A percentile compares a stretch with the other conserved stretches of the same genome.
phyloP scores from a whole-genome alignment of 257 asterid species.

The Eustoma russellianum region DNA sequence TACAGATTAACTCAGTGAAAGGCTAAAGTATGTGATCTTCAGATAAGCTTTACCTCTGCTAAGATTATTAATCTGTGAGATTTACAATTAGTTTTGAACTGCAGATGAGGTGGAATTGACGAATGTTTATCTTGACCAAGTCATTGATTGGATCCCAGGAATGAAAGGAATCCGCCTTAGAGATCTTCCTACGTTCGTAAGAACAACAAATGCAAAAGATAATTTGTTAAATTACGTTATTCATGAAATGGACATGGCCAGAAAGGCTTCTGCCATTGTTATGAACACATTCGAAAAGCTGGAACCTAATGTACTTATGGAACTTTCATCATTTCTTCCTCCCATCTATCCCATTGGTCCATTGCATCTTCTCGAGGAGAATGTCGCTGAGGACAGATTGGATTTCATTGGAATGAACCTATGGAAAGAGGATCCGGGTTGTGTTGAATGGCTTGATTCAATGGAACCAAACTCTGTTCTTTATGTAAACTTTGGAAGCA shows the following conservation, averaged over 20 bases:
- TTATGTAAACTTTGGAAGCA: conserved; percentile 39
- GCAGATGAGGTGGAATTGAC: background rate
- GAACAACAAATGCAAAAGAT: conserved; percentile 47
- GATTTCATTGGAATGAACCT: conserved; percentile 16
- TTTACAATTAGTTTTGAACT: no score
- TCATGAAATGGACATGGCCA: conserved; percentile 36
- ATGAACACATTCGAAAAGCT: conserved; percentile 45
- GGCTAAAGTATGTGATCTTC: no score
- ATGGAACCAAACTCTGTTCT: conserved; percentile 23
- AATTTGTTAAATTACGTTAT: conserved; percentile 40
- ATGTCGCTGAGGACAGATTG: conserved; percentile 10
- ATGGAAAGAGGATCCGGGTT: conserved; percentile 30
- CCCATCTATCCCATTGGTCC: conserved; percentile 35
- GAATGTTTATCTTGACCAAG: conserved; percentile 34
- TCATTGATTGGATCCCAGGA: conserved; percentile 44
- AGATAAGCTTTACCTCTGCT: no score
- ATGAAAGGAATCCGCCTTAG: conserved; percentile 31
- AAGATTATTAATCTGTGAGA: no score
- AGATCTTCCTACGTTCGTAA: conserved; percentile 45
- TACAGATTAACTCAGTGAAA: no score
- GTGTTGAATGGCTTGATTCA: conserved; percentile 30
- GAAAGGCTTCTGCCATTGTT: conserved; percentile 31
- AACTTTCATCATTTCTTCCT: conserved; percentile 27
- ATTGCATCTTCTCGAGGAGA: conserved; percentile 16
- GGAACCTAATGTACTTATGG: conserved; percentile 28